A percentile compares a stretch with the other conserved stretches of the same genome.
Conservation (phyloP, 2,329 filamentous ascomycete species). For the Phyllachora maydis region DNA sequence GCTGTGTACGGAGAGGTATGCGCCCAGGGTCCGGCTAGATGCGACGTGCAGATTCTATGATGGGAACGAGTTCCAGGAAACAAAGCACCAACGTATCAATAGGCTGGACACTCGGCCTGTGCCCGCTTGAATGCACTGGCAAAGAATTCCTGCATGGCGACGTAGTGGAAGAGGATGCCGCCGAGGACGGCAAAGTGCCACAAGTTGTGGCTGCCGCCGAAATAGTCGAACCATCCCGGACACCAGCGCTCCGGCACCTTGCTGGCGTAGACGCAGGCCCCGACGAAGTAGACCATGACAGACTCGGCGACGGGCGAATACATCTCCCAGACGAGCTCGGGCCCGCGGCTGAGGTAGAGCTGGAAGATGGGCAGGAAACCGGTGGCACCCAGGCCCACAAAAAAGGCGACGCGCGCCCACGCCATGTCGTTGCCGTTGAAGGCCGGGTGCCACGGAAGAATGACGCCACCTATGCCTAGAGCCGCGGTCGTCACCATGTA, state of each 20-base stretch:
- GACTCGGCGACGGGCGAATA: constrained; percentile 78
- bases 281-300: constrained; percentile 64
- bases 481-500: constrained; percentile 70
- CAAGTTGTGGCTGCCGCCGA: constrained; percentile 88
- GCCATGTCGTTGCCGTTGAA: constrained; percentile 90
- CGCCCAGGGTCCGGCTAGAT: no score
- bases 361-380: constrained; percentile 81
- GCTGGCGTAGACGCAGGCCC: constrained; percentile 74
- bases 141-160: constrained; percentile 92
- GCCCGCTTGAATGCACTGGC: constrained; percentile 53
- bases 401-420: constrained; percentile 84
- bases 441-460: constrained; percentile 85
- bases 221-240: constrained; percentile 85
- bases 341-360: constrained; percentile 55
- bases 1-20: no score
- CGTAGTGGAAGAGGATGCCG: constrained; percentile 93
- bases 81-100: constrained; percentile 13
- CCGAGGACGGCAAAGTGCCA: constrained; percentile 92
- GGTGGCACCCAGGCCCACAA: constrained; percentile 66
- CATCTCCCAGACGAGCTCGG: constrained; percentile 69
- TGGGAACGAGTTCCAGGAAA: not conserved
- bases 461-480: constrained; percentile 69
- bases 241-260: constrained; percentile 86
- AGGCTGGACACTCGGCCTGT: constrained; percentile 32
- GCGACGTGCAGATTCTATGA: no score